phyloP scores from a whole-genome alignment of 208 protist species.

The Trypanosoma cruzi region DNA sequence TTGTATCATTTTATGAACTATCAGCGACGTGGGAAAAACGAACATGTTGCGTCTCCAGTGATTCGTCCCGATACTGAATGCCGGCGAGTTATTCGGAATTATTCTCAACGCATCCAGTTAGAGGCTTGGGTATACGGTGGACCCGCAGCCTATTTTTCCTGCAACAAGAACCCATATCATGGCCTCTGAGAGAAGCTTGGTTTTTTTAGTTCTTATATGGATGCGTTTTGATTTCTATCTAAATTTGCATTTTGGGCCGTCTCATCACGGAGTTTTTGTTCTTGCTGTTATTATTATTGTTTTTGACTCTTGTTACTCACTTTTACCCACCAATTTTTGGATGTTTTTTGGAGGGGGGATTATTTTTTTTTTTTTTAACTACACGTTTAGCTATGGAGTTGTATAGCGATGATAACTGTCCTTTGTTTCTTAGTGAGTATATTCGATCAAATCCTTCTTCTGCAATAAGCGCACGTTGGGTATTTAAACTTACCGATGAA shows the following conservation, averaged over 20 bases:
- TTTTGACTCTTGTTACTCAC: too few species aligned
- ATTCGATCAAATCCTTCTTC: constrained; percentile 51
- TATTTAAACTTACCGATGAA: constrained; percentile 46
- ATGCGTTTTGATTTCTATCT: neutral
- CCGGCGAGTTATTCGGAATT: constrained; percentile 30
- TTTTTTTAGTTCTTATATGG: neutral
- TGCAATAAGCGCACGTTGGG: constrained; percentile 46
- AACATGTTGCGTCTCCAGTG: neutral
- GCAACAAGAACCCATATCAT: constrained; percentile 1
- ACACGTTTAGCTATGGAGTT: constrained; percentile 10
- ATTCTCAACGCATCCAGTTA: constrained; percentile 30
- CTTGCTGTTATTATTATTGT: neutral
- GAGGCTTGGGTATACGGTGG: constrained; percentile 43
- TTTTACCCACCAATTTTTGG: too few species aligned
- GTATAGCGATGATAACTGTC: constrained; percentile 6
- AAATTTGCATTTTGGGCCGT: constrained; percentile 3
- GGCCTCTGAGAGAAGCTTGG: neutral
- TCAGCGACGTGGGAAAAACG: neutral
- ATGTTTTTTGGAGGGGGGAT: too few species aligned
- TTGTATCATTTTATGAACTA: constrained; percentile 9
- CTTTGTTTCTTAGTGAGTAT: constrained; percentile 28
- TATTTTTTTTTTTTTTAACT: constrained; percentile 16
- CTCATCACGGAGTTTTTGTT: too few species aligned
- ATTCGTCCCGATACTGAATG: constrained; percentile 16
- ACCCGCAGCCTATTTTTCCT: constrained; percentile 36